Conservation (phyloP, 352 stramenopile species). For the Blastocystis sp. region DNA sequence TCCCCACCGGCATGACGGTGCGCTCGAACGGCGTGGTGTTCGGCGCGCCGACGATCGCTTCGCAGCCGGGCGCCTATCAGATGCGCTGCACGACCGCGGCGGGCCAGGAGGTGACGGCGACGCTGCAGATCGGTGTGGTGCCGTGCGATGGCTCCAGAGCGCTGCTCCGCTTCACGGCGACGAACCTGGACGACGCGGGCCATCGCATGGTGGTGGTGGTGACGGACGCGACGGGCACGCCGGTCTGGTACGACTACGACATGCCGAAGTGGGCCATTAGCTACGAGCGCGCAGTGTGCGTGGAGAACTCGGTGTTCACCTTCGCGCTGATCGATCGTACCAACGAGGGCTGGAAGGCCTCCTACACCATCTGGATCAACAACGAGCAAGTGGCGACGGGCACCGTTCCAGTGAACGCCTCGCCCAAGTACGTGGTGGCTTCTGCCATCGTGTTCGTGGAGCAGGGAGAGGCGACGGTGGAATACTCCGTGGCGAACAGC, state of each 20-base stretch:
- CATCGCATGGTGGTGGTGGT: neutral
- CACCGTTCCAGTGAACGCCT: neutral
- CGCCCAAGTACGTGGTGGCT: neutral
- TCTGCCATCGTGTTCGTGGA: constrained; percentile 2
- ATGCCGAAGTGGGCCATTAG: neutral
- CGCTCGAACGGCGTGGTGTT: constrained; percentile 31
- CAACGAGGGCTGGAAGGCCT: constrained; percentile 1
- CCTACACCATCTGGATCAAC: constrained; percentile 11
- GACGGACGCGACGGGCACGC: neutral
- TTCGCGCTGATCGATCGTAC: constrained; percentile 32
- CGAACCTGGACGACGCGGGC: neutral
- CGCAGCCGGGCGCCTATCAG: neutral
- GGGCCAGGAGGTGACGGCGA: neutral
- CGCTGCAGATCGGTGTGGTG: constrained; percentile 9
- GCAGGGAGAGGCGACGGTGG: neutral
- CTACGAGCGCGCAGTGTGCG: constrained; percentile 2
- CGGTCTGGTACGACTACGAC: neutral
- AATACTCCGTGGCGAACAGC: neutral
- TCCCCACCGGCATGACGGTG: constrained; percentile 27
- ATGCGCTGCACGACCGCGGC: neutral
- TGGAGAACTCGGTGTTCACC: neutral
- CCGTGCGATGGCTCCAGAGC: neutral
- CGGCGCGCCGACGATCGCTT: neutral
- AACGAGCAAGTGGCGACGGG: neutral
- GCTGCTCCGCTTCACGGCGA: neutral